Evolutionary conservation across 495 filamentous ascomycete species (phyloP).

Genomic region (Thermothielavioides terrestris): DNA sequence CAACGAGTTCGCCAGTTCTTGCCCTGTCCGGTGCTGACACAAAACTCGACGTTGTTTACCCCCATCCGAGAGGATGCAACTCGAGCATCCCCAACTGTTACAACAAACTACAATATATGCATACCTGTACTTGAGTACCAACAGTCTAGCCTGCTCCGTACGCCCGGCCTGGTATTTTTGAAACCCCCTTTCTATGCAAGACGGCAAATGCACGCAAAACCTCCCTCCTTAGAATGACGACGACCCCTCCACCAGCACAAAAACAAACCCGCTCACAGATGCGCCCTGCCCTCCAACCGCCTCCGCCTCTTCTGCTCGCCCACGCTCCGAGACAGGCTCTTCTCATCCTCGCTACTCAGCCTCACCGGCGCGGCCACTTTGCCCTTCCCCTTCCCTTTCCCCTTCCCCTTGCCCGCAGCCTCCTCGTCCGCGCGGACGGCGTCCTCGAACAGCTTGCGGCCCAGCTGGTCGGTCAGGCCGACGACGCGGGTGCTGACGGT

Average conservation of each 20-base stretch:
- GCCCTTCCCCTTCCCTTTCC: constrained; percentile 10
- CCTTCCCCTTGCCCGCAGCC: constrained; percentile 12
- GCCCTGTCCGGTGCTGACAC: no score
- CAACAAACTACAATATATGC: no score
- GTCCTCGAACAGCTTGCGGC: constrained; percentile 40
- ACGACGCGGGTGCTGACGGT: constrained; percentile 83
- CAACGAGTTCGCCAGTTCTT: no score
- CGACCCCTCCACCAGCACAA: neutral
- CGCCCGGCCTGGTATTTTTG: no score
- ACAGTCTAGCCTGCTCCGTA: no score
- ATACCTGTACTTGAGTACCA: no score
- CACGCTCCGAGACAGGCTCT: constrained; percentile 23
- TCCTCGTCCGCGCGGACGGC: constrained; percentile 19
- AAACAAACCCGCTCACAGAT: constrained; percentile 28
- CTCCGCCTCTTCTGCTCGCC: constrained; percentile 35
- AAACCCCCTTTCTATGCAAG: no score
- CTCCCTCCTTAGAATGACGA: neutral
- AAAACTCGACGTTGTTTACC: no score
- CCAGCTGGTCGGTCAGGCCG: constrained; percentile 54
- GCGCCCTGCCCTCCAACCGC: constrained; percentile 37
- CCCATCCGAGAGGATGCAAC: no score
- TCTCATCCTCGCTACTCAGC: constrained; percentile 36
- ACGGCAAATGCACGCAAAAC: neutral
- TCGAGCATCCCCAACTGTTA: no score
- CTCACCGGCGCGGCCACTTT: constrained; percentile 20